Percentiles rank a stretch among this genome's conserved stretches.
These are phyloP conservation scores for Microthyrium microscopicum DNA, from an alignment of 2,329 filamentous ascomycete species.

Conservation along the genomic window DNA sequence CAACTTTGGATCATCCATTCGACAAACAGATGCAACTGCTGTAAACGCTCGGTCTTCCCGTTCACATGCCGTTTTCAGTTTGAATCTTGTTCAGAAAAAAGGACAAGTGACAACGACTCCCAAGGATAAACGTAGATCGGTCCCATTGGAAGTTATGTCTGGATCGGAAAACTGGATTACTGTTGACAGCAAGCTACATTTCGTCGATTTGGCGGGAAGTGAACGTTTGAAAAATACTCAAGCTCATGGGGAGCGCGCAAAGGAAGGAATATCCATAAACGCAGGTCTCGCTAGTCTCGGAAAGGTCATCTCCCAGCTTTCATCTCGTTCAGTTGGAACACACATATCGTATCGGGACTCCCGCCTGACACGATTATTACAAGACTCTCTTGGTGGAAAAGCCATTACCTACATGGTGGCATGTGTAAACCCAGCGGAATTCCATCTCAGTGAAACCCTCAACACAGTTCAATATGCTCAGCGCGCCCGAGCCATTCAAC, in stretches of 20 bases:
- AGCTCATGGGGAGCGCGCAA: constrained; percentile 83
- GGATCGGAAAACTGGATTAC: constrained; percentile 49
- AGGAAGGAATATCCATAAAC: constrained; percentile 96
- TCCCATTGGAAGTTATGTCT: constrained; percentile 66
- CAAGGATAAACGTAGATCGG: constrained; percentile 70
- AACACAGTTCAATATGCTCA: constrained; percentile 96
- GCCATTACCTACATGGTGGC: constrained; percentile 99
- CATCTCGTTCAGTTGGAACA: constrained; percentile 68
- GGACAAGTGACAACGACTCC: constrained; percentile 32
- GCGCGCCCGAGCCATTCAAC: constrained; percentile 88
- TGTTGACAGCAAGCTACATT: constrained; percentile 95
- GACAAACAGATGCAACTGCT: constrained; percentile 91
- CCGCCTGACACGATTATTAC: constrained; percentile 82
- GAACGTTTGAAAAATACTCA: constrained; percentile 95
- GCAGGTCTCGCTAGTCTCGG: constrained; percentile 85
- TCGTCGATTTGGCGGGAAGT: constrained; percentile 92
- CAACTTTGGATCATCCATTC: constrained; percentile 83
- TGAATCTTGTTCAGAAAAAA: constrained; percentile 83
- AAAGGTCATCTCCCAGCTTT: constrained; percentile 96
- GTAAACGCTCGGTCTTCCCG: constrained; percentile 96
- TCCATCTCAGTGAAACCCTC: constrained; percentile 90
- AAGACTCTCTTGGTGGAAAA: constrained; percentile 92
- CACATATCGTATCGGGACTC: constrained; percentile 98
- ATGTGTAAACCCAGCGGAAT: constrained; percentile 90
- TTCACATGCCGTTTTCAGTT: constrained; percentile 90